phyloP scores from a whole-genome alignment of 164 flowering plant genomes.

The Cinnamomum chago region DNA sequence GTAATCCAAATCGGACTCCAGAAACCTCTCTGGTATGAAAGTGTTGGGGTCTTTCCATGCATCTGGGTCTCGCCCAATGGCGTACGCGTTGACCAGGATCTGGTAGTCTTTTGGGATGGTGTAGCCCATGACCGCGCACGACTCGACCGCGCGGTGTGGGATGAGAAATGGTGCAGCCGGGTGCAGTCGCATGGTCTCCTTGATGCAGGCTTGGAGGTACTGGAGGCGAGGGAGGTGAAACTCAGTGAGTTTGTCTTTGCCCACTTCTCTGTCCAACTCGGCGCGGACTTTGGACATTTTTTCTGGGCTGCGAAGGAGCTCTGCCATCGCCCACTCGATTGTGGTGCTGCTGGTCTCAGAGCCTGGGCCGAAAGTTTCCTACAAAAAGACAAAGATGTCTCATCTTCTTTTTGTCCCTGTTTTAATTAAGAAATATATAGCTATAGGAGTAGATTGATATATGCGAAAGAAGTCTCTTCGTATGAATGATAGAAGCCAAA shows the following conservation, averaged over 20 bases:
- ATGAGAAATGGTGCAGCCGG: slow-evolving; percentile 13
- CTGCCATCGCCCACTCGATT: slow-evolving; percentile 19
- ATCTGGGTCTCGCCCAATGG: slow-evolving; percentile 10
- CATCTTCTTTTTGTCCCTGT: no score
- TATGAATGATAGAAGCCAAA: no score
- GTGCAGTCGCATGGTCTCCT: slow-evolving; percentile 16
- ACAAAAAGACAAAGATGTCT: neutral
- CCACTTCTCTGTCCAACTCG: slow-evolving; percentile 13
- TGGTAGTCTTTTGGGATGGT: slow-evolving; percentile 10
- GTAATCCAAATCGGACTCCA: slow-evolving; percentile 4
- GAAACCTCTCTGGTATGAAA: slow-evolving; percentile 12
- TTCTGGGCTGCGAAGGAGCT: slow-evolving; percentile 9
- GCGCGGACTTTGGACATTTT: slow-evolving; percentile 5
- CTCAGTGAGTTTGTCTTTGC: neutral
- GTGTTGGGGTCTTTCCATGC: slow-evolving; percentile 5
- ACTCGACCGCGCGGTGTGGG: slow-evolving; percentile 5
- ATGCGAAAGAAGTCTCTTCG: no score
- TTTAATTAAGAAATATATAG: no score
- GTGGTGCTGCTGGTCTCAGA: slow-evolving; percentile 16
- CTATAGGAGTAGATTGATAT: no score
- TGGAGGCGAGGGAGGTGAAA: slow-evolving; percentile 8
- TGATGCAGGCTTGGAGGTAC: slow-evolving; percentile 10
- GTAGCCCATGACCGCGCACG: slow-evolving; percentile 12
- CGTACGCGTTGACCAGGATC: slow-evolving; percentile 11
- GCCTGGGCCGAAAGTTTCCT: slow-evolving; percentile 15